Conservation (phyloP, 2,329 filamentous ascomycete genomes). For the Phialophora macrospora region DNA sequence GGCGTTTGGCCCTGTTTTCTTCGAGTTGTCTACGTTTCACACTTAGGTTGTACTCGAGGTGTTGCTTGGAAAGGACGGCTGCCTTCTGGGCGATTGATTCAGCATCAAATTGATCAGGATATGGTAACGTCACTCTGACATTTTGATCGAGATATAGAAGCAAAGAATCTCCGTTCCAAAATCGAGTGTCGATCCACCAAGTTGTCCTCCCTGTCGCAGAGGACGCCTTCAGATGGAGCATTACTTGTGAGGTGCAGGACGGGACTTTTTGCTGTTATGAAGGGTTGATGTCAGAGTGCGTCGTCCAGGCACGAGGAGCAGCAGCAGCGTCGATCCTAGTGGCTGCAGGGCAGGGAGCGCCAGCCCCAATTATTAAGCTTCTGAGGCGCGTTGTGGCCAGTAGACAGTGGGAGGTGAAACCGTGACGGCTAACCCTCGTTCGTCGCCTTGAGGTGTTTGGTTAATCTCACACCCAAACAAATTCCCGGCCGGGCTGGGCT, state of each 20-base stretch:
- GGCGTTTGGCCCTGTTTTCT: neutral
- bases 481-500: conserved; percentile 10
- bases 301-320: conserved; percentile 11
- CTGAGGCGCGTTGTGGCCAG: conserved; percentile 4
- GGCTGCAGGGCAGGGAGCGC: neutral
- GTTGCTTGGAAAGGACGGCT: conserved; percentile 5
- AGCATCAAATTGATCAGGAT: neutral
- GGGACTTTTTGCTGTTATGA: neutral
- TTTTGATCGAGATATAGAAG: neutral
- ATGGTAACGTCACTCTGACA: neutral
- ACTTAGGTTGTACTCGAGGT: neutral
- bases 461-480: conserved; percentile 23
- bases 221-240: neutral
- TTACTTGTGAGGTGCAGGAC: neutral
- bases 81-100: neutral
- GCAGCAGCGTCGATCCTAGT: neutral
- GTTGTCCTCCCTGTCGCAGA: neutral
- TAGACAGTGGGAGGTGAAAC: neutral
- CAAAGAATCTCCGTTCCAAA: neutral
- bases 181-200: neutral
- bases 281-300: conserved; percentile 21
- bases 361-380: conserved; percentile 17
- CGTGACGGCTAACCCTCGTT: conserved; percentile 16
- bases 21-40: neutral
- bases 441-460: conserved; percentile 13